phyloP scores from a whole-genome alignment of 306 rosid species.

The Cercis canadensis region DNA sequence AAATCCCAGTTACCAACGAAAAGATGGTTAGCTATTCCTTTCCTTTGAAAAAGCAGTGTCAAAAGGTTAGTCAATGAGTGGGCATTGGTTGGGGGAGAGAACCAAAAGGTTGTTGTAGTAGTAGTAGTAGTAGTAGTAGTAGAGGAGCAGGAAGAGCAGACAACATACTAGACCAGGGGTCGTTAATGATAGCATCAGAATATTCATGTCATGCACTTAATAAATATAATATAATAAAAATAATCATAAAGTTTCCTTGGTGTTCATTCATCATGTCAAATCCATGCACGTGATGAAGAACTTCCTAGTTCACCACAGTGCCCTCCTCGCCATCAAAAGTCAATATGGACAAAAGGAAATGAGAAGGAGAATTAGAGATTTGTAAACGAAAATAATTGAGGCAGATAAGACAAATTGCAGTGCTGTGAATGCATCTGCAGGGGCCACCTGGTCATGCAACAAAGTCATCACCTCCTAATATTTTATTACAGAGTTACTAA shows the following conservation, averaged over 20 bases:
- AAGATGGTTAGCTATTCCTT: background rate
- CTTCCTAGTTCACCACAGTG: slow-evolving; percentile 27
- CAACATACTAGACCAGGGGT: slow-evolving; percentile 36
- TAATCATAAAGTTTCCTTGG: slow-evolving; percentile 41
- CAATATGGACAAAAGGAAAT: slow-evolving; percentile 50
- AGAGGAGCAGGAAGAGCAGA: slow-evolving; percentile 18
- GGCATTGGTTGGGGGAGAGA: slow-evolving; percentile 30
- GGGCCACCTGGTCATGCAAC: no score
- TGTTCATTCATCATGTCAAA: slow-evolving; percentile 63
- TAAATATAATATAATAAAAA: slow-evolving; percentile 30
- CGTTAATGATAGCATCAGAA: slow-evolving; percentile 56
- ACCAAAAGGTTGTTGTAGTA: slow-evolving; percentile 35
- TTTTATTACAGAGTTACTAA: no score
- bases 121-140: background rate
- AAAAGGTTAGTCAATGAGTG: background rate
- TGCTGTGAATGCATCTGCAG: no score
- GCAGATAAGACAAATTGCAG: slow-evolving; percentile 21
- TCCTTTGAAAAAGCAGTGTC: background rate
- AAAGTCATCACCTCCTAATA: background rate
- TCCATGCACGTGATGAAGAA: slow-evolving; percentile 71
- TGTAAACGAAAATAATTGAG: background rate
- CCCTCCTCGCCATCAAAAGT: slow-evolving; percentile 29
- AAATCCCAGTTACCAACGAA: slow-evolving; percentile 13
- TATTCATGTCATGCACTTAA: slow-evolving; percentile 49
- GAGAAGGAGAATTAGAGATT: slow-evolving; percentile 20